These are phyloP conservation scores for Canavalia ensiformis DNA, from an alignment of 306 rosid genomes.

Conservation along the genomic window DNA sequence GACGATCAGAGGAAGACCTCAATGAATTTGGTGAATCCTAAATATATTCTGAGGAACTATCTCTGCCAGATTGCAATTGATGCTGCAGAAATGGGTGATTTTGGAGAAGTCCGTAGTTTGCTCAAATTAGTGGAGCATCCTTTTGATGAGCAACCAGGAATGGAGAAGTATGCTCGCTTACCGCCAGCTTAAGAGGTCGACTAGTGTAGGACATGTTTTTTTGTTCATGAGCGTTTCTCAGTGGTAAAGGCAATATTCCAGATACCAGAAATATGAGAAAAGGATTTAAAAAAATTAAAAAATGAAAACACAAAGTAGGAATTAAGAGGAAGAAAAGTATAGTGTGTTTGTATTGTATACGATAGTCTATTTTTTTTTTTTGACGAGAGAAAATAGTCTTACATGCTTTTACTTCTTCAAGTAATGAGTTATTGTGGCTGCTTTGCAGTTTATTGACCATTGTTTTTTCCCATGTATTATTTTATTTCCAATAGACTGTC, in stretches of 20 bases:
- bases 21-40: slow-evolving; percentile 91
- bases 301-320: slow-evolving; percentile 44
- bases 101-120: slow-evolving; percentile 77
- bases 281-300: slow-evolving; percentile 21
- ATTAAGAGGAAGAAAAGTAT: slow-evolving; percentile 11
- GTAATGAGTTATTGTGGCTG: slow-evolving; percentile 23
- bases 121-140: slow-evolving; percentile 91
- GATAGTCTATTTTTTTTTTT: slow-evolving; percentile 23
- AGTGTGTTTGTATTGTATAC: slow-evolving; percentile 53
- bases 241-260: slow-evolving; percentile 33
- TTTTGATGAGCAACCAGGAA: slow-evolving; percentile 95
- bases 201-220: no score
- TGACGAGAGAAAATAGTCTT: slow-evolving; percentile 33
- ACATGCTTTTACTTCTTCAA: slow-evolving; percentile 23
- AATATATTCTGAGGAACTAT: slow-evolving; percentile 88
- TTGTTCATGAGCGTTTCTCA: no score
- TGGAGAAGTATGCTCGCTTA: slow-evolving; percentile 97
- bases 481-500: not conserved
- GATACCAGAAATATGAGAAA: slow-evolving; percentile 41
- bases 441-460: slow-evolving; percentile 10
- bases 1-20: slow-evolving; percentile 84
- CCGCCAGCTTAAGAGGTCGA: no score
- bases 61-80: slow-evolving; percentile 97
- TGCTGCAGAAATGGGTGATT: slow-evolving; percentile 95
- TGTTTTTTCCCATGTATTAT: not conserved